Percentiles rank a stretch among this genome's conserved stretches.
phyloP scores from a whole-genome alignment of 2,329 filamentous ascomycete genomes.

The Fusarium fracticaudum region DNA sequence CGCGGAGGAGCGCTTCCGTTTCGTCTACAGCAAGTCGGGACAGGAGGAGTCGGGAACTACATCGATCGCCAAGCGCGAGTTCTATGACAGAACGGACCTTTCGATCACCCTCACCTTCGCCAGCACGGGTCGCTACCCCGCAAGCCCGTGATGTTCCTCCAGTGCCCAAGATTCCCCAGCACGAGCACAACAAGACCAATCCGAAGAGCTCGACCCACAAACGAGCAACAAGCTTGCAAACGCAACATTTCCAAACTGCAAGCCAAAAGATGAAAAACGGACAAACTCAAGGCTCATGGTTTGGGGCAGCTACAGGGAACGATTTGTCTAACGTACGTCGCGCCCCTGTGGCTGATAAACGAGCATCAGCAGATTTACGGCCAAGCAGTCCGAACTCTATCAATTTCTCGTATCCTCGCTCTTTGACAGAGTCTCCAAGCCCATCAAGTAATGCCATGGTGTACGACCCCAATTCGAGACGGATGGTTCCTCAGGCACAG shows the following conservation, averaged over 20 bases:
- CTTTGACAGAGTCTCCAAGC: slow-evolving; percentile 52
- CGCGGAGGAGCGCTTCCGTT: slow-evolving; percentile 75
- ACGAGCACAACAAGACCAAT: slow-evolving; percentile 45
- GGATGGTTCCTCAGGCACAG: slow-evolving; percentile 64
- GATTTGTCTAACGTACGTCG: slow-evolving; percentile 57
- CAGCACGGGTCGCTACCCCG: slow-evolving; percentile 54
- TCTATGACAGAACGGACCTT: slow-evolving; percentile 94
- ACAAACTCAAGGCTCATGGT: slow-evolving; percentile 57
- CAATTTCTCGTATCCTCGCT: slow-evolving; percentile 68
- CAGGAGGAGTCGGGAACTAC: slow-evolving; percentile 58
- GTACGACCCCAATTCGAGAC: slow-evolving; percentile 72
- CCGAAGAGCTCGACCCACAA: slow-evolving; percentile 46
- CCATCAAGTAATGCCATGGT: slow-evolving; percentile 59
- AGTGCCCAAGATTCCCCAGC: slow-evolving; percentile 76
- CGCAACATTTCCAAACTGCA: slow-evolving; percentile 61
- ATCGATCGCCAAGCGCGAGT: slow-evolving; percentile 73
- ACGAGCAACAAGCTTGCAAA: slow-evolving; percentile 56
- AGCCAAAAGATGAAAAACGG: slow-evolving; percentile 61
- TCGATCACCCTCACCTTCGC: slow-evolving; percentile 80
- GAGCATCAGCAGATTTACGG: slow-evolving; percentile 47
- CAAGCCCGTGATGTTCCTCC: slow-evolving; percentile 68
- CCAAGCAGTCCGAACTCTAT: slow-evolving; percentile 61
- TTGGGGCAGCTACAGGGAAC: slow-evolving; percentile 55
- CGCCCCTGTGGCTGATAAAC: slow-evolving; percentile 50
- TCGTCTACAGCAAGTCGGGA: slow-evolving; percentile 70